Percentiles rank a stretch among this genome's conserved stretches.
Conservation (phyloP, 306 rosid genomes). For the Inga laurina region DNA sequence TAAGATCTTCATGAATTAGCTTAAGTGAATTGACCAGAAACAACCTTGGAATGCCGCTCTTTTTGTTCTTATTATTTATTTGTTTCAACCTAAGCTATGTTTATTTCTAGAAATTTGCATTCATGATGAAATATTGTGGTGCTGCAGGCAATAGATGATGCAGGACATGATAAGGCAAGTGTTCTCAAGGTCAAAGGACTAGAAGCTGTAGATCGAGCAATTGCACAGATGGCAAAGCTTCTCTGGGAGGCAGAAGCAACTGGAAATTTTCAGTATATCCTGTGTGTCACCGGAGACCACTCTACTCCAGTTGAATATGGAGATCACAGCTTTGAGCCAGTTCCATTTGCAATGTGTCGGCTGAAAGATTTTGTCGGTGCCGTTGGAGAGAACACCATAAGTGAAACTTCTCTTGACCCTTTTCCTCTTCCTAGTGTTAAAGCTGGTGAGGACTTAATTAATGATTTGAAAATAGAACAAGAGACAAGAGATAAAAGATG, state of each 20-base stretch:
- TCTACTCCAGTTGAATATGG: constrained; percentile 98
- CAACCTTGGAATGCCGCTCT: background rate
- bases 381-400: constrained; percentile 64
- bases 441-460: constrained; percentile 51
- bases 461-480: constrained; percentile 34
- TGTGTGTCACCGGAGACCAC: constrained; percentile 91
- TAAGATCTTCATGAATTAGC: background rate
- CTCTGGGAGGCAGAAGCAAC: constrained; percentile 83
- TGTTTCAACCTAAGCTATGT: background rate
- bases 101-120: background rate
- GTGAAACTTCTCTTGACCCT: constrained; percentile 55
- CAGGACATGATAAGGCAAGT: constrained; percentile 91
- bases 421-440: constrained; percentile 78
- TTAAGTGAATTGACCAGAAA: background rate
- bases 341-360: constrained; percentile 75
- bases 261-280: constrained; percentile 63
- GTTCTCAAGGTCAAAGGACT: constrained; percentile 78
- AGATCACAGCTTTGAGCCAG: constrained; percentile 96
- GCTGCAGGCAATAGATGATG: constrained; percentile 94
- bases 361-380: constrained; percentile 74
- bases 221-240: constrained; percentile 86
- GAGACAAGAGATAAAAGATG: constrained; percentile 34
- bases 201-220: constrained; percentile 85
- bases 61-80: constrained; percentile 5
- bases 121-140: constrained; percentile 21